These are phyloP conservation scores for Kodamaea ohmeri DNA, from an alignment of 1,139 yeast genomes.

Conservation along the genomic window DNA sequence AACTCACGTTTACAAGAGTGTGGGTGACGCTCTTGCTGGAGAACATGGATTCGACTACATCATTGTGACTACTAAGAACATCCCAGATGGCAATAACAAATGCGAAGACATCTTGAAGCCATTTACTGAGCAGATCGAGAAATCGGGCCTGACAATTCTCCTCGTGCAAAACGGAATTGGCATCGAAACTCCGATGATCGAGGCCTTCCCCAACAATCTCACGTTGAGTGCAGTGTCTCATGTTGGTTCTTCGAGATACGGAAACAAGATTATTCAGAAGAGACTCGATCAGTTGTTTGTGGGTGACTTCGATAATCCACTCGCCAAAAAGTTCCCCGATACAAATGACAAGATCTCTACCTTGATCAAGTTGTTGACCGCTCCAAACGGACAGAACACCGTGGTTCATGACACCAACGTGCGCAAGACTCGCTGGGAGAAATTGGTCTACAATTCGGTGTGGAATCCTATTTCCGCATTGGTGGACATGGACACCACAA, in stretches of 20 bases:
- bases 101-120: constrained; percentile 60
- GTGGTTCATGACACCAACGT: constrained; percentile 47
- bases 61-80: constrained; percentile 66
- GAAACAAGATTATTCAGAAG: constrained; percentile 50
- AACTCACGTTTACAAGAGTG: constrained; percentile 36
- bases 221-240: constrained; percentile 67
- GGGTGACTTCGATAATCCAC: constrained; percentile 46
- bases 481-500: constrained; percentile 51
- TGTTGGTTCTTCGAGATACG: constrained; percentile 60
- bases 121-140: constrained; percentile 38
- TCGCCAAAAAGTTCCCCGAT: constrained; percentile 15
- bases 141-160: constrained; percentile 16
- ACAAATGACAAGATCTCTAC: constrained; percentile 29
- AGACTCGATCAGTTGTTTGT: constrained; percentile 52
- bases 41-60: constrained; percentile 63
- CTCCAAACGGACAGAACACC: constrained; percentile 37
- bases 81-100: constrained; percentile 58
- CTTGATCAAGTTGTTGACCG: constrained; percentile 50
- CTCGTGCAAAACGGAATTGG: constrained; percentile 70
- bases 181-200: constrained; percentile 60
- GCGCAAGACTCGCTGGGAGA: constrained; percentile 64
- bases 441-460: constrained; percentile 67
- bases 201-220: constrained; percentile 55
- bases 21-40: constrained; percentile 42
- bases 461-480: constrained; percentile 60